Conservation (phyloP, 331 rosid species). For the Malus hybrid region DNA sequence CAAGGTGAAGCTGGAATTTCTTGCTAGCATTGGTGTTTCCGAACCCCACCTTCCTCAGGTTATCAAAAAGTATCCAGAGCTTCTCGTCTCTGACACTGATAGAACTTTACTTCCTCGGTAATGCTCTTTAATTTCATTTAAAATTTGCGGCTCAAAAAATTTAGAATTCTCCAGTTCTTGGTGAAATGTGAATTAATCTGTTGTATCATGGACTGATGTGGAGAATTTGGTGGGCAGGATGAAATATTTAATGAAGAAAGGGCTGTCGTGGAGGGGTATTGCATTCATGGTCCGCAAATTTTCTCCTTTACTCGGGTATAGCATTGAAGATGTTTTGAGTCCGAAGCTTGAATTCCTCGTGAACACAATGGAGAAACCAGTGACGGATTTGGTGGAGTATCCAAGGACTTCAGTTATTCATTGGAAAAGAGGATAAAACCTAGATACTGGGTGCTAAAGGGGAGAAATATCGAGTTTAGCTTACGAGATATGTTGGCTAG, state of each 20-base stretch:
- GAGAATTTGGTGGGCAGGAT: conserved; percentile 39
- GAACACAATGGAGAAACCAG: conserved; percentile 69
- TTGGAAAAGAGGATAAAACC: conserved; percentile 85
- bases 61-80: conserved; percentile 77
- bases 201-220: conserved; percentile 5
- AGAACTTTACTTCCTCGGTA: conserved; percentile 68
- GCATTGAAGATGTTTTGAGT: conserved; percentile 64
- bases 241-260: conserved; percentile 53
- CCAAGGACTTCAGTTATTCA: conserved; percentile 94
- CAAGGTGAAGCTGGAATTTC: conserved; percentile 62
- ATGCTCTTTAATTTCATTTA: conserved; percentile 4
- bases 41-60: conserved; percentile 53
- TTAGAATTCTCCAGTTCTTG: too few relatives aligned
- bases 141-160: not conserved
- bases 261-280: conserved; percentile 58
- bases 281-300: conserved; percentile 68
- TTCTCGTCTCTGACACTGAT: conserved; percentile 63
- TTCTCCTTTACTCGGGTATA: conserved; percentile 81
- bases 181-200: not conserved
- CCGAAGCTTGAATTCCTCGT: conserved; percentile 76
- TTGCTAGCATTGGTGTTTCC: conserved; percentile 49
- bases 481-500: conserved; percentile 25
- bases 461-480: conserved; percentile 53
- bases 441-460: conserved; percentile 59
- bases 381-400: conserved; percentile 70